Base-by-base conservation (phyloP, 805 yeast genomes). In the Candida anglica region DNA sequence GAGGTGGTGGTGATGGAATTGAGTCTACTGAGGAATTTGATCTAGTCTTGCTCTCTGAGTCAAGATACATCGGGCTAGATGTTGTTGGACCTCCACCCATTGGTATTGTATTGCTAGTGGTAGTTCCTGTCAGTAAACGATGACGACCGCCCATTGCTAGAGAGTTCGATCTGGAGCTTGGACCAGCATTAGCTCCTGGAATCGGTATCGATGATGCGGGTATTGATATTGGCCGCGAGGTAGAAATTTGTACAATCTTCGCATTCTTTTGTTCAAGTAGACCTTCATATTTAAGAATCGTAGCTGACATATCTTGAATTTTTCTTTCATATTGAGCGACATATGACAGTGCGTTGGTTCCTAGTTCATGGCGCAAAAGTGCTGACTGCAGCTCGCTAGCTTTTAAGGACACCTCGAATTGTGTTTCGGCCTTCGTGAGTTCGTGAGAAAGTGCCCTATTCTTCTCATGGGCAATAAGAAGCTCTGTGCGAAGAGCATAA, bases 221-320 rank as follows among this genome's bases (percentile, higher is more conserved):
- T 19, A 63, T 64, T 5, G 55, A 50, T n/a, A 66, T 62, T 3
- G 71, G 71, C 34, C 48, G 53, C 1, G 71, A 53, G 1, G 63
- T 50, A 1, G 63, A 50, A 14, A 65, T 38, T 36, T 63, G 70
- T 18, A 58, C 42, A 6, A 66, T 60, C 25, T 47, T 43, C 3
- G 54, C 38, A 34, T 64, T 58, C 38, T 63, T 62, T 32, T 65
- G 69, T 29, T 64, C 70, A 3, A 66, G 36, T 15, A 60, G 37
- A 1, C 48, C 41, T 41, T 66, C 73, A 39, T 53, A 65, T 43
- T 50, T 58, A 9, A 52, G 37, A 2, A 64, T 41, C 5, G 53
- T 46, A 13, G 51, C 41, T 10, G 47, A 41, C 15, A 66, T 44
- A 28, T 66, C 69, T 35, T 58, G 60, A 17, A 66, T 52, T 32